A percentile compares a stretch with the other conserved stretches of the same genome.
Conservation (phyloP, 352 stramenopile species). For the Pythium dissimile region DNA sequence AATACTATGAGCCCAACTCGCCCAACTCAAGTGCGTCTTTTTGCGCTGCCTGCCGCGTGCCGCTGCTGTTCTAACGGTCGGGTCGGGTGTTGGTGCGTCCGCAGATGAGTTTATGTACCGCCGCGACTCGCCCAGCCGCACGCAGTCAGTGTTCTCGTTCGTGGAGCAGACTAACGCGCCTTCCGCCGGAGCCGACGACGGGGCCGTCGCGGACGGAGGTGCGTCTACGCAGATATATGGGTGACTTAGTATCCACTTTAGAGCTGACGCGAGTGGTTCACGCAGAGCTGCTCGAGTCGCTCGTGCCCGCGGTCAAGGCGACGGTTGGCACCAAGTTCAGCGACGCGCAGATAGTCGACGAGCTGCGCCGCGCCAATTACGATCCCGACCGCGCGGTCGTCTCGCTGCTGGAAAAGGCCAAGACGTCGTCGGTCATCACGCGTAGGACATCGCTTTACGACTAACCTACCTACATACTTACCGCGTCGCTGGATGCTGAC, state of each 20-base stretch:
- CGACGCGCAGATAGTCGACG: conserved; percentile 55
- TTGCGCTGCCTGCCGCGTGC: not conserved
- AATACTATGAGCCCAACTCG: conserved; percentile 59
- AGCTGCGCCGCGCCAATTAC: conserved; percentile 72
- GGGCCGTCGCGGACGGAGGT: conserved; percentile 46
- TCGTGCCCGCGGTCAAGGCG: conserved; percentile 57
- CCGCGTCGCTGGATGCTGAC: no score
- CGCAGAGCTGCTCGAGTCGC: conserved; percentile 47
- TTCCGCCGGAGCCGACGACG: conserved; percentile 3
- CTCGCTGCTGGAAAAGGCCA: conserved; percentile 65
- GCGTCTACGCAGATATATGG: no score
- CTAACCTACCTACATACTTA: no score
- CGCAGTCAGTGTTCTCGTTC: conserved; percentile 79
- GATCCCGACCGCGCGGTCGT: conserved; percentile 74
- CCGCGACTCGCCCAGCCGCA: conserved; percentile 71
- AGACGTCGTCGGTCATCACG: conserved; percentile 32
- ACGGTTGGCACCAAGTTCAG: conserved; percentile 53
- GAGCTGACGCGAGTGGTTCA: not conserved
- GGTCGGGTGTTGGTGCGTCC: conserved; percentile 2
- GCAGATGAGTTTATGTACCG: conserved; percentile 82
- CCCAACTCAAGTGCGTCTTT: conserved; percentile 51
- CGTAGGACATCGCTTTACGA: conserved; percentile 2
- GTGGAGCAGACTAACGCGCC: conserved; percentile 42
- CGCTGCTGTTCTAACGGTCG: no score
- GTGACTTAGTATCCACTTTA: not conserved